Evolutionary conservation across 257 asterid genomes (phyloP).

Genomic region (Jacaranda copaia): DNA sequence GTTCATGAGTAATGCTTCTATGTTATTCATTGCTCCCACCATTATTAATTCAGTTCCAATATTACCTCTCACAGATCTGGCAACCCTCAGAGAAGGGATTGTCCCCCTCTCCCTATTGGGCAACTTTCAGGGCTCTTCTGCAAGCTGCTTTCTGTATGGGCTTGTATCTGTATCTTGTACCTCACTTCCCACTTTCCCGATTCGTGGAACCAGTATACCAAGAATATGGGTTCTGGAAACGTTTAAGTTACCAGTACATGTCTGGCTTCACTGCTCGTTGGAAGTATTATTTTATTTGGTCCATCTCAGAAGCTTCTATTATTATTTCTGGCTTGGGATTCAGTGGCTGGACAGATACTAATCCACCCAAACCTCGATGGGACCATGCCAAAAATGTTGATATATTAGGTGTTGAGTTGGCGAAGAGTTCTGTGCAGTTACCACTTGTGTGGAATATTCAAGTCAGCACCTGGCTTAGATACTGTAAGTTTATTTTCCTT

Average conservation of each 20-base stretch:
- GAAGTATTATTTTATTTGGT: constrained; percentile 98
- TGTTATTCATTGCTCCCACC: constrained; percentile 12
- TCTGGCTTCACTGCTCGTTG: constrained; percentile 94
- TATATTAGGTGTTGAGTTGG: constrained; percentile 87
- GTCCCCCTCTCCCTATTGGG: constrained; percentile 85
- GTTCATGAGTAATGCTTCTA: constrained; percentile 7
- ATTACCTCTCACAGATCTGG: constrained; percentile 69
- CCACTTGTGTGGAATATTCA: constrained; percentile 98
- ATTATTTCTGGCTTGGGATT: constrained; percentile 95
- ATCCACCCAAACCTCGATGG: constrained; percentile 79
- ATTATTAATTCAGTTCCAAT: constrained; percentile 19
- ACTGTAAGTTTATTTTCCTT: constrained; percentile 72
- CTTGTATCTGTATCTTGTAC: constrained; percentile 83
- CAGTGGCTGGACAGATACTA: constrained; percentile 93
- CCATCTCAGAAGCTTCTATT: constrained; percentile 91
- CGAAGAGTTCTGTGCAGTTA: constrained; percentile 86
- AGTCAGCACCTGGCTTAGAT: constrained; percentile 99
- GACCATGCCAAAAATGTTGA: constrained; percentile 97
- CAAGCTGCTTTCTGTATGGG: constrained; percentile 96
- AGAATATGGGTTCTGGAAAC: constrained; percentile 89
- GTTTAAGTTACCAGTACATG: constrained; percentile 87
- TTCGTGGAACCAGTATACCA: constrained; percentile 80
- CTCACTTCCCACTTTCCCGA: constrained; percentile 81
- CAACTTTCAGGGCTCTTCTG: constrained; percentile 85
- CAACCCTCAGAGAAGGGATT: constrained; percentile 64